These are phyloP conservation scores for Eutrema japonicum DNA, from an alignment of 345 rosid genomes.

Conservation along the genomic window DNA sequence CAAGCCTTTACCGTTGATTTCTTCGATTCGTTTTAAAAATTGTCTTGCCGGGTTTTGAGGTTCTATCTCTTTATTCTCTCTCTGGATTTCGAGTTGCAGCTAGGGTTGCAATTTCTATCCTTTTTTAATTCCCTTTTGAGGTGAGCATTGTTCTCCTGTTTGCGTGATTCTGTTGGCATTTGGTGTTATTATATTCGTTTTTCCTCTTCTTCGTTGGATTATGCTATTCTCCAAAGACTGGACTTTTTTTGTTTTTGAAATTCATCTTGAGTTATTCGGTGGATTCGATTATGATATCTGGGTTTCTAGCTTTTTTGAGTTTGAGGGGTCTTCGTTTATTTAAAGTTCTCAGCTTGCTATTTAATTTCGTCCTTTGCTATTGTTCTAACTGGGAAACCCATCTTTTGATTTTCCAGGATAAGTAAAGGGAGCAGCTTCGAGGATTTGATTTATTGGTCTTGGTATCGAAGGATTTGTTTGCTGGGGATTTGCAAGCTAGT, in stretches of 20 bases:
- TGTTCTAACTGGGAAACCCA: conserved; percentile 4
- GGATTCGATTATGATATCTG: conserved; percentile 16
- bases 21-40: conserved; percentile 17
- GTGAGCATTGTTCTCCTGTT: conserved; percentile 35
- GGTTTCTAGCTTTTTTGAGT: conserved; percentile 8
- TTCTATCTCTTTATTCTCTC: neutral
- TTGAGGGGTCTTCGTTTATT: conserved; percentile 3
- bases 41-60: conserved; percentile 8
- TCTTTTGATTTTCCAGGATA: conserved; percentile 33
- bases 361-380: neutral
- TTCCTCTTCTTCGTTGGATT: conserved; percentile 20
- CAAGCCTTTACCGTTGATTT: conserved; percentile 24
- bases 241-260: neutral
- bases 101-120: conserved; percentile 27
- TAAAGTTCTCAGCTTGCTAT: conserved; percentile 20
- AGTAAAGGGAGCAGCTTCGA: conserved; percentile 26
- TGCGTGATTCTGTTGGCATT: conserved; percentile 41
- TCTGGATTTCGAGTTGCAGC: conserved; percentile 25
- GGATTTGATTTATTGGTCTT: neutral
- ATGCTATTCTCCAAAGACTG: conserved; percentile 33
- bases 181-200: conserved; percentile 27
- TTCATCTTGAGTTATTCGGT: conserved; percentile 18
- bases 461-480: conserved; percentile 7
- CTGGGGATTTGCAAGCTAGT: conserved; percentile 25
- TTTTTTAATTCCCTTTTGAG: conserved; percentile 1